Evolutionary conservation across 1,284 basidiomycete genomes (phyloP).

Genomic region (Cryptococcus depauperatus): DNA sequence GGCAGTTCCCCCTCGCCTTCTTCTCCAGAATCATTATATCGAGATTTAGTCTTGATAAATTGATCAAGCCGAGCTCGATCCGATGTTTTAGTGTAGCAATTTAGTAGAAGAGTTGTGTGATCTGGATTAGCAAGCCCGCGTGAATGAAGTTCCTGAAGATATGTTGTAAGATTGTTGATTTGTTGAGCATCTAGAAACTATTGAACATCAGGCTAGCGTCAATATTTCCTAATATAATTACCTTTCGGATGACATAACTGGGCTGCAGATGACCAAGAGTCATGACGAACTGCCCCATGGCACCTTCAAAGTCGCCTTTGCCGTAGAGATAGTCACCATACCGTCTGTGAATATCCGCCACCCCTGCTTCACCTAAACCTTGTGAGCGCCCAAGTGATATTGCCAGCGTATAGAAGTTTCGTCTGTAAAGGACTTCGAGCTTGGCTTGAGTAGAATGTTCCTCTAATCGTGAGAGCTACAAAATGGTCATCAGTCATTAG

Average conservation of each 20-base stretch:
- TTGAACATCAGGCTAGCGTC: background rate
- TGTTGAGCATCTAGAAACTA: constrained; percentile 95
- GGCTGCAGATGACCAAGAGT: constrained; percentile 85
- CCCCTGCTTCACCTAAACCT: constrained; percentile 58
- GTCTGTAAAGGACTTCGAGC: constrained; percentile 70
- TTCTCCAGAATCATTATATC: constrained; percentile 11
- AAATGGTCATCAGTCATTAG: background rate
- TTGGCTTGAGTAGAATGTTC: constrained; percentile 74
- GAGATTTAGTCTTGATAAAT: constrained; percentile 81
- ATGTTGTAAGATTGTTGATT: constrained; percentile 88
- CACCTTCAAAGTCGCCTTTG: constrained; percentile 86
- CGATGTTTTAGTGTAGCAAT: constrained; percentile 94
- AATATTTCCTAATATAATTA: constrained; percentile 32
- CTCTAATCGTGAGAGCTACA: constrained; percentile 59
- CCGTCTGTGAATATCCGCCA: constrained; percentile 76
- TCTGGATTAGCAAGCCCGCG: constrained; percentile 86
- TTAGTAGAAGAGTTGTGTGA: constrained; percentile 89
- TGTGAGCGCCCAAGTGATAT: constrained; percentile 63
- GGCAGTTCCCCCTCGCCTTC: constrained; percentile 54
- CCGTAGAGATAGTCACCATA: constrained; percentile 88
- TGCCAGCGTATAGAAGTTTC: constrained; percentile 65
- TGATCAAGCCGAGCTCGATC: constrained; percentile 79
- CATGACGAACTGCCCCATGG: constrained; percentile 84
- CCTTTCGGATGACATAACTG: constrained; percentile 94
- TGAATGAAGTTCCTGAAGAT: constrained; percentile 89